These are phyloP conservation scores for Pseudogymnoascus sp. DNA, from an alignment of 2,329 filamentous ascomycete genomes.

Conservation along the genomic window DNA sequence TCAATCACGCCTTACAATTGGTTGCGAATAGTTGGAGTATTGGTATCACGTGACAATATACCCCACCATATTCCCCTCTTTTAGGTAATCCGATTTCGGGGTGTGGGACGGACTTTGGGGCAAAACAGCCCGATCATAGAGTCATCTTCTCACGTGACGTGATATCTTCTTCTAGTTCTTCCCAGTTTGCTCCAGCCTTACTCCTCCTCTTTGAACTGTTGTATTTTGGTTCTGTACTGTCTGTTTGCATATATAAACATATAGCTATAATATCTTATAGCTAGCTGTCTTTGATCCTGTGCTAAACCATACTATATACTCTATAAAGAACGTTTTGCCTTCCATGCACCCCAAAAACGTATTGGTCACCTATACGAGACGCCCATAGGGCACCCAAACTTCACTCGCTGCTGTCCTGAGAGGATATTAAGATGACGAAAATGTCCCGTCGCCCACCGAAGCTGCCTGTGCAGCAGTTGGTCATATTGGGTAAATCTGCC, in stretches of 20 bases:
- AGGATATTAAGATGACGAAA: conserved; percentile 17
- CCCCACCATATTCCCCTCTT: background rate
- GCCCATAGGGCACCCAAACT: background rate
- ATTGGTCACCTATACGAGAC: conserved; percentile 3
- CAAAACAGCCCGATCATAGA: background rate
- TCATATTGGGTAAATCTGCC: conserved; percentile 61
- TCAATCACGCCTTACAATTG: background rate
- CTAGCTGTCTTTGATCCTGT: background rate
- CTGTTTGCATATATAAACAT: conserved; percentile 6
- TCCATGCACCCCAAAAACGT: background rate
- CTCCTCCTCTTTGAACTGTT: background rate
- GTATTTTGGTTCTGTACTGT: background rate
- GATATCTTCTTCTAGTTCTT: conserved; percentile 3
- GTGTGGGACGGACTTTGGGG: background rate
- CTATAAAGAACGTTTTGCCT: conserved; percentile 4
- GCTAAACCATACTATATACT: background rate
- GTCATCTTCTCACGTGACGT: background rate
- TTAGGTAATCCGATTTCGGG: conserved; percentile 6
- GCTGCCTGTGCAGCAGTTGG: conserved; percentile 68
- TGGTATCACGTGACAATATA: background rate
- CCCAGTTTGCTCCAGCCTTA: background rate
- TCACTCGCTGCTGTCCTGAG: background rate
- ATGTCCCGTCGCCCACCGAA: conserved; percentile 39
- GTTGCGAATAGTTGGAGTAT: background rate
- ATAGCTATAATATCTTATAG: conserved; percentile 5